Percentiles rank a stretch among this genome's conserved stretches.
These are phyloP conservation scores for Sugiyamaella mastotermitis DNA, from an alignment of 805 yeast genomes.

Conservation along the genomic window DNA sequence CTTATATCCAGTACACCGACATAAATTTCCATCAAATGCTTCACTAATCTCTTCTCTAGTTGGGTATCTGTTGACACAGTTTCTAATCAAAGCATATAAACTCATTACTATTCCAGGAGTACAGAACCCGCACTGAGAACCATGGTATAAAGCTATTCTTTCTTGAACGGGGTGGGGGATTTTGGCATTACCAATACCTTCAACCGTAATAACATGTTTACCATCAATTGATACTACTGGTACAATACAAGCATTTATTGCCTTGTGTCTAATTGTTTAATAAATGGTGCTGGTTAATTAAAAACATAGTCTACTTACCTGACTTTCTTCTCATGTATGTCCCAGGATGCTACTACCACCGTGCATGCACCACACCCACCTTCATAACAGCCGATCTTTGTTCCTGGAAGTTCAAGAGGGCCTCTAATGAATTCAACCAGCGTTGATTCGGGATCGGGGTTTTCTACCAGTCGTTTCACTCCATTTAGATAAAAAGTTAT, in stretches of 20 bases:
- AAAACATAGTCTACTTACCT: not conserved
- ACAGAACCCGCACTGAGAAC: constrained; percentile 47
- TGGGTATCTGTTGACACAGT: constrained; percentile 31
- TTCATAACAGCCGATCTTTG: constrained; percentile 45
- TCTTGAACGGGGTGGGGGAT: constrained; percentile 46
- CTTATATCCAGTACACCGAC: constrained; percentile 47
- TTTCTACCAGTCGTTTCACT: constrained; percentile 28
- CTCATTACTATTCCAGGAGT: constrained; percentile 49
- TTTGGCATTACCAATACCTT: constrained; percentile 39
- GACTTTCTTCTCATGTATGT: constrained; percentile 26
- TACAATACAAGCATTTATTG: constrained; percentile 43
- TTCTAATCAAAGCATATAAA: constrained; percentile 37
- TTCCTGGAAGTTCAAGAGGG: constrained; percentile 35
- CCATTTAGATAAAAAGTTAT: constrained; percentile 39
- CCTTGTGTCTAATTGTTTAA: constrained; percentile 27
- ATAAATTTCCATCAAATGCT: constrained; percentile 43
- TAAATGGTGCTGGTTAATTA: too few relatives aligned
- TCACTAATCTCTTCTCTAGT: constrained; percentile 37
- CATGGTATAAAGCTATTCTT: constrained; percentile 42
- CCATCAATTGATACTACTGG: constrained; percentile 42
- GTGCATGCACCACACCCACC: constrained; percentile 51
- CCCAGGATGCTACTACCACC: constrained; percentile 36
- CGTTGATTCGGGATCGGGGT: constrained; percentile 39
- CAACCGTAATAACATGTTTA: constrained; percentile 42
- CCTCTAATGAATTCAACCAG: constrained; percentile 38